These are phyloP conservation scores for Vicia faba DNA, from an alignment of 306 rosid genomes.

Conservation along the genomic window DNA sequence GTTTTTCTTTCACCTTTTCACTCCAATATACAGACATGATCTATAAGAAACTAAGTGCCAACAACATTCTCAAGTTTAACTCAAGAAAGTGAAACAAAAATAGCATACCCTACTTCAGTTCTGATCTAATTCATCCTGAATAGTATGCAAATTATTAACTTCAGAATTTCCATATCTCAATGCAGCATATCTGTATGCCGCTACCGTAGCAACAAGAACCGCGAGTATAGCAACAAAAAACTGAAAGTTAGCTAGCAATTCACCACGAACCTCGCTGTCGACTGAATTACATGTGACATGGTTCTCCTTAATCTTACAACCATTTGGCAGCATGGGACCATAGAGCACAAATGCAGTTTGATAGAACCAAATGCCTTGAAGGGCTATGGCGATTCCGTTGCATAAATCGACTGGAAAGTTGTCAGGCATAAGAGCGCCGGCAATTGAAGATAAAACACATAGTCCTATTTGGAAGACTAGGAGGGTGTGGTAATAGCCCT, in stretches of 20 bases:
- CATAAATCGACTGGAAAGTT: slow-evolving; percentile 78
- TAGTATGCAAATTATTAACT: slow-evolving; percentile 36
- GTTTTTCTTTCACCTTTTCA: background rate
- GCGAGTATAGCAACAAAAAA: slow-evolving; percentile 57
- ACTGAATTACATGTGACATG: slow-evolving; percentile 54
- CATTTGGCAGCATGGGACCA: slow-evolving; percentile 92
- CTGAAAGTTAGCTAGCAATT: slow-evolving; percentile 95
- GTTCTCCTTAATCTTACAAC: slow-evolving; percentile 60
- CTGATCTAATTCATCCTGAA: slow-evolving; percentile 49
- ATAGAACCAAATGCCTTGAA: slow-evolving; percentile 98
- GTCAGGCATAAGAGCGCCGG: slow-evolving; percentile 76
- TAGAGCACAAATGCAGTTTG: slow-evolving; percentile 96
- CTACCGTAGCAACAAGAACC: slow-evolving; percentile 64
- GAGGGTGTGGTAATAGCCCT: slow-evolving; percentile 85
- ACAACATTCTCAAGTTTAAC: slow-evolving; percentile 7
- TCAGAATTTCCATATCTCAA: slow-evolving; percentile 60
- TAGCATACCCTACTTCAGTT: slow-evolving; percentile 40
- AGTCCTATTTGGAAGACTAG: slow-evolving; percentile 79
- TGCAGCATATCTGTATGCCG: slow-evolving; percentile 56
- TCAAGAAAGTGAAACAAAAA: background rate
- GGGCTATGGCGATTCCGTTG: slow-evolving; percentile 70
- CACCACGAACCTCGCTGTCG: slow-evolving; percentile 80
- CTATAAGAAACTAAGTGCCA: slow-evolving; percentile 32
- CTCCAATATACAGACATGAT: slow-evolving; percentile 33
- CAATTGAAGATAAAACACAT: slow-evolving; percentile 62